Evolutionary conservation across 441 rosid species (phyloP).

Genomic region (Arabidopsis hybrid): DNA sequence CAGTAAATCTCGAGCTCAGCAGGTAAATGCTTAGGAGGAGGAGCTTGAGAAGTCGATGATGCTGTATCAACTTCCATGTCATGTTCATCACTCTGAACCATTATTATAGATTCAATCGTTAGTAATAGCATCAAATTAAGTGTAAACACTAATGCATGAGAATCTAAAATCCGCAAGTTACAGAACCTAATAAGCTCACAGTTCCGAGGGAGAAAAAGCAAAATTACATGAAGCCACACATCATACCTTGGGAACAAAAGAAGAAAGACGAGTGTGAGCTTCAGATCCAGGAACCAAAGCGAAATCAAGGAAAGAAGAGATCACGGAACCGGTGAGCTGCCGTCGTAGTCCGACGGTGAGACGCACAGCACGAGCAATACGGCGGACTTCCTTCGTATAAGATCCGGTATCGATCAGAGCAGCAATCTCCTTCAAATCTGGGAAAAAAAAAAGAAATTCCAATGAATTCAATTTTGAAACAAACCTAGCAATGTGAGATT

Average conservation of each 20-base stretch:
- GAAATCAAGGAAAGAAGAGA: slow-evolving; percentile 57
- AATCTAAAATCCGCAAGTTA: background rate
- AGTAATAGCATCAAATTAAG: background rate
- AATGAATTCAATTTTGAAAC: background rate
- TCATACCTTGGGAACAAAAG: slow-evolving; percentile 53
- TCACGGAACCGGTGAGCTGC: slow-evolving; percentile 50
- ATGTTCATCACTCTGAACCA: slow-evolving; percentile 55
- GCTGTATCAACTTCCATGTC: slow-evolving; percentile 69
- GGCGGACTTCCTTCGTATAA: slow-evolving; percentile 56
- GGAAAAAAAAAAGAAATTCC: background rate
- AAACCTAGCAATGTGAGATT: slow-evolving; percentile 22
- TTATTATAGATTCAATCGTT: background rate
- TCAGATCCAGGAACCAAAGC: slow-evolving; percentile 56
- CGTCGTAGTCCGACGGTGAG: slow-evolving; percentile 55
- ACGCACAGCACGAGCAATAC: slow-evolving; percentile 57
- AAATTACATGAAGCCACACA: too few relatives aligned
- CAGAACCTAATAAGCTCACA: background rate
- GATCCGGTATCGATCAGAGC: slow-evolving; percentile 58
- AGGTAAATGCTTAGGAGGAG: slow-evolving; percentile 50
- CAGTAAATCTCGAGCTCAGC: slow-evolving; percentile 64
- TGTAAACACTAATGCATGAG: background rate
- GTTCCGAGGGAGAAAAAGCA: too few relatives aligned
- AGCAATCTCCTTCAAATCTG: slow-evolving; percentile 62
- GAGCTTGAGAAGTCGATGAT: slow-evolving; percentile 48
- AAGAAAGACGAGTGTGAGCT: slow-evolving; percentile 49